Conservation (phyloP, 805 yeast genomes). For the Kodamaea fukazawae region DNA sequence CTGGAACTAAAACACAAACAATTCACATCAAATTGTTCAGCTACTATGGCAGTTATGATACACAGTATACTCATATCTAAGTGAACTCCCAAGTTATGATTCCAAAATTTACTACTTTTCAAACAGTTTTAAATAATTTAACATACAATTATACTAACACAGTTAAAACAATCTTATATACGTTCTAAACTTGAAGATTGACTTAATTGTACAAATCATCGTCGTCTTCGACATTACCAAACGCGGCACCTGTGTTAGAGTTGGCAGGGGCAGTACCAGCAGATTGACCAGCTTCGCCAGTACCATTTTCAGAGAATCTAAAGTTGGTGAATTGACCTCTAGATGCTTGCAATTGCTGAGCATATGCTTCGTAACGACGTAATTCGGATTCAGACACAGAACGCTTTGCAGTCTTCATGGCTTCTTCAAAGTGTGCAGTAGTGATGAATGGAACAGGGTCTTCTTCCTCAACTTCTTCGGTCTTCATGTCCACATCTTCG, state of each 20-base stretch:
- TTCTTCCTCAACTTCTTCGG: slow-evolving; percentile 59
- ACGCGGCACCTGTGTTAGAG: slow-evolving; percentile 34
- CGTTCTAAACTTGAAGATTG: no score
- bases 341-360: slow-evolving; percentile 92
- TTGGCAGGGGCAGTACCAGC: slow-evolving; percentile 15
- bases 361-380: slow-evolving; percentile 97
- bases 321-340: slow-evolving; percentile 94
- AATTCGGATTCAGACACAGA: slow-evolving; percentile 96
- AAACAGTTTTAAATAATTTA: slow-evolving; percentile 1
- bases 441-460: slow-evolving; percentile 97
- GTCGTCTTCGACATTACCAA: slow-evolving; percentile 45
- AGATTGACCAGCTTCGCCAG: slow-evolving; percentile 14
- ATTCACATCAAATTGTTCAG: no score
- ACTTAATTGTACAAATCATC: slow-evolving; percentile 28
- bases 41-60: no score
- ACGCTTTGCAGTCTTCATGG: slow-evolving; percentile 98
- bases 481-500: slow-evolving; percentile 54
- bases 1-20: no score
- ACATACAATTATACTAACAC: slow-evolving; percentile 1
- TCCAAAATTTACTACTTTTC: no score
- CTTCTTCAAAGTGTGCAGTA: slow-evolving; percentile 94
- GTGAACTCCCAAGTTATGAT: no score
- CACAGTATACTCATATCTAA: no score
- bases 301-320: slow-evolving; percentile 61
- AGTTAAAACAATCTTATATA: not conserved